phyloP scores from a whole-genome alignment of 1,139 yeast genomes.

The Arxiozyma bovina region DNA sequence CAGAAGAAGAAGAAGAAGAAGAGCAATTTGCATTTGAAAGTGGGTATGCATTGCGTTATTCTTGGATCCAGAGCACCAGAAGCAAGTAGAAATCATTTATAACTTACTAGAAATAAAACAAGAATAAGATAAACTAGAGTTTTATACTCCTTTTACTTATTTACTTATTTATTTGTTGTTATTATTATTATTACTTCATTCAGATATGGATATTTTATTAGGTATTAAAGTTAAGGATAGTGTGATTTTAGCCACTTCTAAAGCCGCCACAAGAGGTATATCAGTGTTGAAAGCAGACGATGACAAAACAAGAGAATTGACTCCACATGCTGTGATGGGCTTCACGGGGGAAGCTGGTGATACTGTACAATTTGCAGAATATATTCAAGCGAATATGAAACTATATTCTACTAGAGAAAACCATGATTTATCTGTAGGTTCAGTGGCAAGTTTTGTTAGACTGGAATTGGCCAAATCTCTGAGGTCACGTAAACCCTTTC shows the following conservation, averaged over 20 bases:
- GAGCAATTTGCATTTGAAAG: too few species aligned
- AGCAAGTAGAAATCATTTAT: too few species aligned
- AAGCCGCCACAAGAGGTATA: slow-evolving; percentile 90
- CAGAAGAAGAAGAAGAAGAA: too few species aligned
- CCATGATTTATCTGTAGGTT: slow-evolving; percentile 69
- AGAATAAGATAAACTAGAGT: too few species aligned
- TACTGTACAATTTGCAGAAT: slow-evolving; percentile 94
- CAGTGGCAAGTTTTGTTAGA: slow-evolving; percentile 83
- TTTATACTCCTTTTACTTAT: too few species aligned
- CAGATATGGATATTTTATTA: slow-evolving; percentile 70
- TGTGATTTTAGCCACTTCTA: slow-evolving; percentile 84
- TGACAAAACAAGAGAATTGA: slow-evolving; percentile 76
- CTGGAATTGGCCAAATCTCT: slow-evolving; percentile 78
- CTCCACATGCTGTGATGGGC: slow-evolving; percentile 74
- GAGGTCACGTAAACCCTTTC: slow-evolving; percentile 89
- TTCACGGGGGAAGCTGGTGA: slow-evolving; percentile 96
- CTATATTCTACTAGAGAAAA: slow-evolving; percentile 82
- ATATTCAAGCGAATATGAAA: slow-evolving; percentile 85
- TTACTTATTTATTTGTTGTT: too few species aligned
- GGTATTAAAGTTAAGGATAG: slow-evolving; percentile 78
- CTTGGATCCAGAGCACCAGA: too few species aligned
- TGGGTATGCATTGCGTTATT: too few species aligned
- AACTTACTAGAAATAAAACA: too few species aligned
- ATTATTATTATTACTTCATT: too few species aligned
- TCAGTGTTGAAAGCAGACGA: slow-evolving; percentile 78